Evolutionary conservation across 2,329 filamentous ascomycete species (phyloP), one percentile per base, ranked within the genome.

Genomic region (Beauveria sp.): DNA sequence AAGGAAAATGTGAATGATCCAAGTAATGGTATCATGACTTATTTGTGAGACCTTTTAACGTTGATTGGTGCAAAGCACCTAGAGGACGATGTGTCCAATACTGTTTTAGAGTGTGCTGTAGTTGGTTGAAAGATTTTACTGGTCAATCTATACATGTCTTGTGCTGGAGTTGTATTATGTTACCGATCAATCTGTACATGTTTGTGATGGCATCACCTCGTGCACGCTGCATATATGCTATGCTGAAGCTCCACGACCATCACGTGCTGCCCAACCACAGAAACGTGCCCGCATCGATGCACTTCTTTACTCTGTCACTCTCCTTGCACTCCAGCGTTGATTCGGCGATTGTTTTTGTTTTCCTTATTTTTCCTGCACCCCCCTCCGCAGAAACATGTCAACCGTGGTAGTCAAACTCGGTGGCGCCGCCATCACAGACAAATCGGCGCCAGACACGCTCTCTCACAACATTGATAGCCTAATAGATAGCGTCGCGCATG

Each of bases 401-500:
- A 56, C 50, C 9, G 26, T 60, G 3, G 34, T 63, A 26, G 62
- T 63, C 42, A 63, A 63, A 40, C 62, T 63, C n/a, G 62, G 62
- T 3, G 62, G 62, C n/a, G 62, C 62, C 3, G 62, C 62, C 51
- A 63, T 63, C 42, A 63, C 61, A 3, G 55, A 63, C 50, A 63
- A 63, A 45, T 49, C 61, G 7, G 40, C 26, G 22, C 50, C 56
- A 1, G 56, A 63, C 46, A 56, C 49, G 22, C 50, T 60, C 2
- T 63, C 62, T 3, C 16, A 34, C 31, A 46, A 34, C 50, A 31
- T 63, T 4, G 62, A 63, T 20, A 24, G 3, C 20, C 20, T 63
- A 10, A 7, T 63, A 18, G 56, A 55, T n/a, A 24, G 40, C 28
- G 24, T 63, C 43, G 62, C 62, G 16, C 45, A 51, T 3, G 62